Conservation (phyloP, 352 stramenopile species). For the Globisporangium nagaii region DNA sequence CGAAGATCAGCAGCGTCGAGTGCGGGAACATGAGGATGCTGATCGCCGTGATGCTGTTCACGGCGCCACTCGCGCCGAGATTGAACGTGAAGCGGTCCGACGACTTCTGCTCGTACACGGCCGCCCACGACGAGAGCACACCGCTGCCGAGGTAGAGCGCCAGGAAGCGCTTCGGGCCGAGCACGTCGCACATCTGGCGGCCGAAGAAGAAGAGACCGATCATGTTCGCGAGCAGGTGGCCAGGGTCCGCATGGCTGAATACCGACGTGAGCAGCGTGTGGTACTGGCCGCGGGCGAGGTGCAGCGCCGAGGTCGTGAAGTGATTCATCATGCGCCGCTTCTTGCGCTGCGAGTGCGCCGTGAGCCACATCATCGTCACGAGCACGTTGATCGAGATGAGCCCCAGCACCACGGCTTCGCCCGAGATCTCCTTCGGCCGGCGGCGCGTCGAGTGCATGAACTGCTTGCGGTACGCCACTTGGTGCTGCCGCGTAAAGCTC, state of each 20-base stretch:
- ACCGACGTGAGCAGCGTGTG: conserved; percentile 71
- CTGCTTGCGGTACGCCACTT: conserved; percentile 7
- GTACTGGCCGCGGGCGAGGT: conserved; percentile 53
- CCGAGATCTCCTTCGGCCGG: conserved; percentile 9
- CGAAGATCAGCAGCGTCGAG: conserved; percentile 70
- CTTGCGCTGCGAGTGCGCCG: conserved; percentile 33
- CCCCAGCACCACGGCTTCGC: conserved; percentile 37
- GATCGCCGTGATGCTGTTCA: conserved; percentile 75
- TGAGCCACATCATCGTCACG: conserved; percentile 57
- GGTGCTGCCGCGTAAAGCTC: conserved; percentile 3
- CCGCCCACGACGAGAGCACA: conserved; percentile 52
- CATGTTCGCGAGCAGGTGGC: conserved; percentile 69
- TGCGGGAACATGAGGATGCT: conserved; percentile 68
- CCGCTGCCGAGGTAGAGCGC: conserved; percentile 68
- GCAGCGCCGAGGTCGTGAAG: conserved; percentile 71
- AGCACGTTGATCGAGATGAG: conserved; percentile 52
- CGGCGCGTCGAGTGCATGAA: conserved; percentile 5
- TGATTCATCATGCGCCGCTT: conserved; percentile 61
- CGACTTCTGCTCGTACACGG: conserved; percentile 54
- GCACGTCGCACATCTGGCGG: conserved; percentile 55
- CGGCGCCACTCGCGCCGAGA: conserved; percentile 64
- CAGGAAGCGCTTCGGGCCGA: conserved; percentile 63
- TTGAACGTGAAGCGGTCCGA: conserved; percentile 42
- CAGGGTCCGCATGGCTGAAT: conserved; percentile 60
- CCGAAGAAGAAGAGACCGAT: conserved; percentile 77